Conservation (phyloP, 176 grass and related monocot genomes). For the Eragrostis nindensis region DNA sequence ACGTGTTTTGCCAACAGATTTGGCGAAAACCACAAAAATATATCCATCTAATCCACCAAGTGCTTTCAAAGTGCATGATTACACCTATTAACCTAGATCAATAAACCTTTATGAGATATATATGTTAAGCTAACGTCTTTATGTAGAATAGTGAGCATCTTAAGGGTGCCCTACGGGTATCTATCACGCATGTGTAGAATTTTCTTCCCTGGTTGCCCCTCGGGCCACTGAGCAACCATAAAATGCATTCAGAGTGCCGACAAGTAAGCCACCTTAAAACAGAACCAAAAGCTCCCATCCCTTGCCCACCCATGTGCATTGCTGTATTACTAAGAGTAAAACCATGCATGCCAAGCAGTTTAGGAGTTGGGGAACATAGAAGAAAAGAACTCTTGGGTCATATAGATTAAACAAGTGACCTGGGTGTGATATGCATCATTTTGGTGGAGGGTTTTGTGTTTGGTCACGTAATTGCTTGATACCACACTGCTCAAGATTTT, state of each 20-base stretch:
- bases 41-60: neutral
- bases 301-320: neutral
- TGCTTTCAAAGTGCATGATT: no score
- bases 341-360: neutral
- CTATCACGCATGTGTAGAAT: no score
- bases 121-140: conserved; percentile 19
- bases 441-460: conserved; percentile 8
- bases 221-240: neutral
- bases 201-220: neutral
- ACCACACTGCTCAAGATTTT: neutral
- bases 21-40: neutral
- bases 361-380: neutral
- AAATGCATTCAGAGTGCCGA: neutral
- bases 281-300: conserved; percentile 7
- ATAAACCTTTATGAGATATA: no score
- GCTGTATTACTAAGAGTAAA: neutral
- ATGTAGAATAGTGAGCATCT: conserved; percentile 3
- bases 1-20: neutral
- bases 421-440: conserved; percentile 31
- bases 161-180: no score
- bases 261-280: conserved; percentile 20
- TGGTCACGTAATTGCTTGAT: conserved; percentile 36
- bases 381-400: neutral
- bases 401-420: conserved; percentile 29
- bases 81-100: no score